A percentile compares a stretch with the other conserved stretches of the same genome.
These are phyloP conservation scores for Fusarium odoratissimum DNA, from an alignment of 2,329 filamentous ascomycete species.

Conservation along the genomic window DNA sequence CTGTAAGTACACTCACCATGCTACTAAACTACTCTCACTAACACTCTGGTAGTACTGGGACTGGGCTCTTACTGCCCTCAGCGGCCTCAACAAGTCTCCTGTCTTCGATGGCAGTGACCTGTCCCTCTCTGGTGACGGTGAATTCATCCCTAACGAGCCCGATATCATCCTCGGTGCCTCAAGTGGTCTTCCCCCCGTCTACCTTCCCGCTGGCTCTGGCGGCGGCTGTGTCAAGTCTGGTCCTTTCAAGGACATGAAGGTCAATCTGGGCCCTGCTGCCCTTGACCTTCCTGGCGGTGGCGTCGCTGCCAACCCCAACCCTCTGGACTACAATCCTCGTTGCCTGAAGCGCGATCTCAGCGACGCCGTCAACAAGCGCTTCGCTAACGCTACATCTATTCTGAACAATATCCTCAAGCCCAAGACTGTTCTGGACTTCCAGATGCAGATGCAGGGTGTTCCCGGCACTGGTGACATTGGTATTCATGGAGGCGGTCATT, in stretches of 20 bases:
- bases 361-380: conserved; percentile 40
- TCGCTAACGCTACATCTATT: conserved; percentile 47
- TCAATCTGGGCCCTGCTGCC: conserved; percentile 55
- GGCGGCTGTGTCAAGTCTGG: conserved; percentile 66
- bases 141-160: conserved; percentile 36
- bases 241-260: conserved; percentile 58
- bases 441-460: conserved; percentile 58
- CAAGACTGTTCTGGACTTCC: conserved; percentile 55
- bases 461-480: conserved; percentile 44
- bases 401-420: conserved; percentile 53
- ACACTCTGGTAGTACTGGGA: conserved; percentile 56
- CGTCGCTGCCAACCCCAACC: conserved; percentile 34
- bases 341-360: conserved; percentile 55
- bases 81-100: conserved; percentile 54
- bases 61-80: conserved; percentile 54
- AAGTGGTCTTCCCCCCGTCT: conserved; percentile 42
- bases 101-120: conserved; percentile 62
- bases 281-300: conserved; percentile 45
- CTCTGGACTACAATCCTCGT: conserved; percentile 56
- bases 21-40: background rate
- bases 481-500: conserved; percentile 55
- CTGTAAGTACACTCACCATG: conserved; percentile 39
- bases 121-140: conserved; percentile 60
- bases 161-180: conserved; percentile 43
- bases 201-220: conserved; percentile 60